phyloP scores from a whole-genome alignment of 2,329 filamentous ascomycete genomes.

The Tolypocladium guangdongense region DNA sequence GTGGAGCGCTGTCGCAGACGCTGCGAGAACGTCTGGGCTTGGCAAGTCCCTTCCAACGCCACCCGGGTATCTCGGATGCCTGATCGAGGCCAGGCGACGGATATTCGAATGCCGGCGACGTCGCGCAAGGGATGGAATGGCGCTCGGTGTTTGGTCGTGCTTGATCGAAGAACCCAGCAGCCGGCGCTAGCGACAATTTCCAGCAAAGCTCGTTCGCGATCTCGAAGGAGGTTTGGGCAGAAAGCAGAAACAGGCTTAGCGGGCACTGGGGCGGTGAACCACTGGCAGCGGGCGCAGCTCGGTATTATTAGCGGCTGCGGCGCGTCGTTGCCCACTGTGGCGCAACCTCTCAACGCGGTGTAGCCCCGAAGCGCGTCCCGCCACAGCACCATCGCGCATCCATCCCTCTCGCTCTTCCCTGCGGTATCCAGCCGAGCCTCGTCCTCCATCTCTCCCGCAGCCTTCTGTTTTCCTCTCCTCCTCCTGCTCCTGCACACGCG shows the following conservation, averaged over 20 bases:
- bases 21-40: not conserved
- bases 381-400: not conserved
- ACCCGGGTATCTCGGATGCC: not conserved
- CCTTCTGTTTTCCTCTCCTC: conserved; percentile 1
- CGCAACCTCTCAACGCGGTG: conserved; percentile 19
- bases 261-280: conserved; percentile 5
- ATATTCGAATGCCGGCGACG: not conserved
- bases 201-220: conserved; percentile 8
- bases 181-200: conserved; percentile 1
- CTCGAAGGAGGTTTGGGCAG: conserved; percentile 7
- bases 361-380: conserved; percentile 15
- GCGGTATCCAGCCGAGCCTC: not conserved
- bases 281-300: no score
- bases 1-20: not conserved
- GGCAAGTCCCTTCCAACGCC: not conserved
- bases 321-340: not conserved
- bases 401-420: not conserved
- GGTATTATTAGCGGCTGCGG: not conserved
- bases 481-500: not conserved
- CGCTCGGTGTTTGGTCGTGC: not conserved
- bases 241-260: conserved; percentile 6
- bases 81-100: not conserved
- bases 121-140: not conserved
- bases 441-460: not conserved
- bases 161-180: not conserved